Conservation (phyloP, 345 rosid species). For the Hypericum androsaemum region DNA sequence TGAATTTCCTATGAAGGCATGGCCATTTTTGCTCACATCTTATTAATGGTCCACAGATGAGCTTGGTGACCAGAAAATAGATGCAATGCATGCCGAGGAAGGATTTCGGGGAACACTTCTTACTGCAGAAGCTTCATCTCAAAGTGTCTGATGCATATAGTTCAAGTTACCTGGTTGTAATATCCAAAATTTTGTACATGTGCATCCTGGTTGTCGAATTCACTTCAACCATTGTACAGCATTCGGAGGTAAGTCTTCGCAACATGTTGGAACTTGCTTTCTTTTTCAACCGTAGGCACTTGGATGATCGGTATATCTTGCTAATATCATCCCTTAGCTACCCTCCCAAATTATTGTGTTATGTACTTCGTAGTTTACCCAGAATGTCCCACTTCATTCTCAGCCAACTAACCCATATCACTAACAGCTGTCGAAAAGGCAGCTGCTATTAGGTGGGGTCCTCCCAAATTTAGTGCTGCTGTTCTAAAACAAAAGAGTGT, state of each 20-base stretch:
- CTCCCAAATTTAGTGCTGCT: no score
- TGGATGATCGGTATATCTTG: neutral
- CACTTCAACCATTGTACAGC: conserved; percentile 6
- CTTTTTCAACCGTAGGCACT: no score
- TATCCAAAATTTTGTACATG: conserved; percentile 12
- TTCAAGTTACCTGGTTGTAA: conserved; percentile 5
- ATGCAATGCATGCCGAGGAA: conserved; percentile 50
- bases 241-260: conserved; percentile 8
- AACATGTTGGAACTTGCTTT: neutral
- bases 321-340: no score
- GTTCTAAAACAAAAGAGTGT: no score
- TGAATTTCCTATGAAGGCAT: no score
- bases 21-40: no score
- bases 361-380: no score
- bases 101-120: conserved; percentile 90
- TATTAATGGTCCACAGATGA: conserved; percentile 46
- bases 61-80: conserved; percentile 55
- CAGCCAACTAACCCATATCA: no score
- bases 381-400: no score
- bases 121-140: conserved; percentile 59
- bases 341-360: no score
- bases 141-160: conserved; percentile 33
- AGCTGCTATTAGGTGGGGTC: no score
- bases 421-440: no score
- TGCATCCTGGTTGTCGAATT: conserved; percentile 1